These are phyloP conservation scores for Salix caprea DNA, from an alignment of 345 rosid species.

Conservation along the genomic window DNA sequence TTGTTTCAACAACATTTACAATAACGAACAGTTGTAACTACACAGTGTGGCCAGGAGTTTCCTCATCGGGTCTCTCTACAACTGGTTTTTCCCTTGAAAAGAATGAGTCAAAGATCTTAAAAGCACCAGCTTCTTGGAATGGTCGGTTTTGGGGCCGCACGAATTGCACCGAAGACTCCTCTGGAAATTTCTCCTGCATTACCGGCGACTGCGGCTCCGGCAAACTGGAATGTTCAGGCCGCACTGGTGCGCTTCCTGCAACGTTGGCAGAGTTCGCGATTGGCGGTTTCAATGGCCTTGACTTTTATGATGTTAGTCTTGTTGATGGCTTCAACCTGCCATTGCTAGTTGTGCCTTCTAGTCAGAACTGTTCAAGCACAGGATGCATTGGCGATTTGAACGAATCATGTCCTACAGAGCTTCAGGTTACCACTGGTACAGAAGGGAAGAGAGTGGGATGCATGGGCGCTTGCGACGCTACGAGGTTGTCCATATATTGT, in stretches of 20 bases:
- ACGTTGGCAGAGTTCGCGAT: slow-evolving; percentile 73
- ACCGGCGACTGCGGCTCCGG: slow-evolving; percentile 89
- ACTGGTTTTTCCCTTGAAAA: slow-evolving; percentile 76
- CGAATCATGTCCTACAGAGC: slow-evolving; percentile 76
- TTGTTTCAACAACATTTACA: slow-evolving; percentile 54
- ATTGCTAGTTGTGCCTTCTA: slow-evolving; percentile 60
- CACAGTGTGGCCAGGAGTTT: slow-evolving; percentile 84
- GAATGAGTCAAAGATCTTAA: slow-evolving; percentile 50
- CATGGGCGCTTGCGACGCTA: slow-evolving; percentile 1
- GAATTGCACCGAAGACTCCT: slow-evolving; percentile 55
- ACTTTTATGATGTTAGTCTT: slow-evolving; percentile 75
- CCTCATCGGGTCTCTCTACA: slow-evolving; percentile 59
- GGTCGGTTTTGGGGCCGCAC: slow-evolving; percentile 95
- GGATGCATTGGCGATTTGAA: slow-evolving; percentile 75
- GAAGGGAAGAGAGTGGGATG: slow-evolving; percentile 57
- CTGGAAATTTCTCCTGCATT: slow-evolving; percentile 59
- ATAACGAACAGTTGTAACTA: slow-evolving; percentile 62
- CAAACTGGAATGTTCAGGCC: slow-evolving; percentile 65
- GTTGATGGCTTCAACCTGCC: slow-evolving; percentile 95
- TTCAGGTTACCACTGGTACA: slow-evolving; percentile 47
- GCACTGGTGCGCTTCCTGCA: slow-evolving; percentile 59
- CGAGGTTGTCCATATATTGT: too few species aligned
- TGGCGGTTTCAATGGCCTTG: slow-evolving; percentile 58
- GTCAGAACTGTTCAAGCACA: slow-evolving; percentile 56
- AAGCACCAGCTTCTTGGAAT: slow-evolving; percentile 73